These are phyloP conservation scores for Cyberlindnera misumaiensis DNA, from an alignment of 805 yeast genomes.

Conservation along the genomic window DNA sequence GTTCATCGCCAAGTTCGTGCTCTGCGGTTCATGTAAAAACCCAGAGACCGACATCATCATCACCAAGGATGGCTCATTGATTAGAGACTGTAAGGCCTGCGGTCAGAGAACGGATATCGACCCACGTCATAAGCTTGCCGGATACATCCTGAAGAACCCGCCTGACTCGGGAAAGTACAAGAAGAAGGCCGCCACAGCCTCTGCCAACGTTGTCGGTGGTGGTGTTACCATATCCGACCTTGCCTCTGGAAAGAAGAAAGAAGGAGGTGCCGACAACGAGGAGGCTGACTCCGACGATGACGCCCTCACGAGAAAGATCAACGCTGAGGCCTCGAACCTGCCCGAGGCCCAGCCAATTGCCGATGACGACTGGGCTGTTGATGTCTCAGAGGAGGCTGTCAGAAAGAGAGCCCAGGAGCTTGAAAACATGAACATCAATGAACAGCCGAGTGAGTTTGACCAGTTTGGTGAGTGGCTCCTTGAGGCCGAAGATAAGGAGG, in stretches of 20 bases:
- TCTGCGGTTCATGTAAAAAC: constrained; percentile 92
- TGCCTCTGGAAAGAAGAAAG: constrained; percentile 44
- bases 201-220: constrained; percentile 85
- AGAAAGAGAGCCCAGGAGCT: constrained; percentile 84
- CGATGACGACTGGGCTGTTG: constrained; percentile 97
- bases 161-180: constrained; percentile 47
- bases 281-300: constrained; percentile 61
- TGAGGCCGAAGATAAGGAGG: constrained; percentile 43
- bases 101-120: constrained; percentile 84
- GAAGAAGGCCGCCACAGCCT: constrained; percentile 71
- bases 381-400: constrained; percentile 93
- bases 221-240: constrained; percentile 76
- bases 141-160: constrained; percentile 87
- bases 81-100: constrained; percentile 96
- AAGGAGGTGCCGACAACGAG: constrained; percentile 27
- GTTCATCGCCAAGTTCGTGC: constrained; percentile 84
- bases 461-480: constrained; percentile 89
- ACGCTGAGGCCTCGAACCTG: constrained; percentile 74
- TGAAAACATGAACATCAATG: constrained; percentile 50
- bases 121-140: constrained; percentile 78
- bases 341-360: constrained; percentile 57
- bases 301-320: constrained; percentile 68
- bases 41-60: constrained; percentile 93
- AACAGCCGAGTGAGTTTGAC: constrained; percentile 44
- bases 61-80: constrained; percentile 65